Evolutionary conservation across 371 early-diverging fungal species (phyloP).

Genomic region (Rhizopus stolonifer): DNA sequence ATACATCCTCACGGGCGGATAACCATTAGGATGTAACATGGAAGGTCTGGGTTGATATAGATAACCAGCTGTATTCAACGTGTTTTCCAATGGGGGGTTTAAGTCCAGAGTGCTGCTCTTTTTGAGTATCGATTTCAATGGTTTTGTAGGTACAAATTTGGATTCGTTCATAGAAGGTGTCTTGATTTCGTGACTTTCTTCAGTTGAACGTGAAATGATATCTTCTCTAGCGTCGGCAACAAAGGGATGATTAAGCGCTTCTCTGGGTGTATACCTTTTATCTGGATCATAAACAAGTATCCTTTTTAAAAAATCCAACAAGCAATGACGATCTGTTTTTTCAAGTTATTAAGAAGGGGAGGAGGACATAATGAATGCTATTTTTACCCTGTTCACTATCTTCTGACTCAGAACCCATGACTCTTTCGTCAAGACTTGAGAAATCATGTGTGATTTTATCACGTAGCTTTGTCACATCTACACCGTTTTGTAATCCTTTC

Average conservation of each 20-base stretch:
- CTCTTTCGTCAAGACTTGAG: conserved; percentile 5
- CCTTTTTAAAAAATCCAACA: conserved; percentile 87
- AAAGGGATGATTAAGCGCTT: conserved; percentile 91
- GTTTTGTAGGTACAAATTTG: background rate
- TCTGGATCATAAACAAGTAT: conserved; percentile 83
- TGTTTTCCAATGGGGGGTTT: background rate
- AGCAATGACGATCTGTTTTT: conserved; percentile 42
- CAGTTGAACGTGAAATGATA: background rate
- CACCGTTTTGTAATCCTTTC: background rate
- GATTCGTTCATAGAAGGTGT: background rate
- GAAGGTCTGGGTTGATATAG: background rate
- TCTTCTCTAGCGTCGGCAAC: conserved; percentile 32
- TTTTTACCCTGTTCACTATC: background rate
- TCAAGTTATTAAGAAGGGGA: too few species aligned
- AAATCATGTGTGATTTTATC: conserved; percentile 3
- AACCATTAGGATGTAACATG: background rate
- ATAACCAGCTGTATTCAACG: background rate
- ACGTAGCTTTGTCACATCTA: background rate
- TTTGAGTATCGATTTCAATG: conserved; percentile 10
- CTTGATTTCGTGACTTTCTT: background rate
- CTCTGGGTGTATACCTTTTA: conserved; percentile 86
- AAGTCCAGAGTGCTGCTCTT: background rate
- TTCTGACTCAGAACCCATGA: conserved; percentile 12
- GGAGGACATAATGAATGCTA: too few species aligned
- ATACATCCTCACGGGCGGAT: background rate